A percentile compares a stretch with the other conserved stretches of the same genome.
Evolutionary conservation across 257 asterid species (phyloP).

Genomic region (Fraxinus excelsior): DNA sequence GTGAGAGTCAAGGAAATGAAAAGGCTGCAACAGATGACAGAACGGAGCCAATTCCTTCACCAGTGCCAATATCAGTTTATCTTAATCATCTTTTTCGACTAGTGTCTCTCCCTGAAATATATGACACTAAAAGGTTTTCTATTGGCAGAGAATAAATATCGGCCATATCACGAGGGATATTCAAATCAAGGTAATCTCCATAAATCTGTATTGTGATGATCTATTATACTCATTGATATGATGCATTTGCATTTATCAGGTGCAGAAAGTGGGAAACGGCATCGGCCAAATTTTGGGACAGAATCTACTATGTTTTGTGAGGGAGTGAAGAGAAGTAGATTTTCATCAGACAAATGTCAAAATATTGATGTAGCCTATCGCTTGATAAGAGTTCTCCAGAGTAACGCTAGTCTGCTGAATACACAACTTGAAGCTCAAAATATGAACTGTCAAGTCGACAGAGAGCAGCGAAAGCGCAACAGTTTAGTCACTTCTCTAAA

Average conservation of each 20-base stretch:
- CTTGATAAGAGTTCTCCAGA: constrained; percentile 48
- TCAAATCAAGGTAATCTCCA: constrained; percentile 42
- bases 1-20: constrained; percentile 28
- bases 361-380: constrained; percentile 27
- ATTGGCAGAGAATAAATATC: constrained; percentile 46
- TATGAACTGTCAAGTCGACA: constrained; percentile 34
- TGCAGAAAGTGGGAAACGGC: constrained; percentile 39
- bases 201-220: not conserved
- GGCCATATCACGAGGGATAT: constrained; percentile 38
- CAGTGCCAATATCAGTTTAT: constrained; percentile 72
- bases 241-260: constrained; percentile 22
- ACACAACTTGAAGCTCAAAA: constrained; percentile 55
- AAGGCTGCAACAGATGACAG: constrained; percentile 27
- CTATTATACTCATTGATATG: not conserved
- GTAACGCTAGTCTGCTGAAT: constrained; percentile 39
- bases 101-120: not conserved
- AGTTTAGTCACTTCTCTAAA: constrained; percentile 43
- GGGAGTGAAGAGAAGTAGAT: constrained; percentile 46
- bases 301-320: constrained; percentile 33
- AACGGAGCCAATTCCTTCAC: constrained; percentile 43
- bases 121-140: constrained; percentile 13
- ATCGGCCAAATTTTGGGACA: constrained; percentile 32
- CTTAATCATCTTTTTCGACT: not conserved
- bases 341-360: constrained; percentile 32
- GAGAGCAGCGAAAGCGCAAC: constrained; percentile 47